Evolutionary conservation across 1,284 basidiomycete species (phyloP).

Genomic region (Lignosus rhinocerotis): DNA sequence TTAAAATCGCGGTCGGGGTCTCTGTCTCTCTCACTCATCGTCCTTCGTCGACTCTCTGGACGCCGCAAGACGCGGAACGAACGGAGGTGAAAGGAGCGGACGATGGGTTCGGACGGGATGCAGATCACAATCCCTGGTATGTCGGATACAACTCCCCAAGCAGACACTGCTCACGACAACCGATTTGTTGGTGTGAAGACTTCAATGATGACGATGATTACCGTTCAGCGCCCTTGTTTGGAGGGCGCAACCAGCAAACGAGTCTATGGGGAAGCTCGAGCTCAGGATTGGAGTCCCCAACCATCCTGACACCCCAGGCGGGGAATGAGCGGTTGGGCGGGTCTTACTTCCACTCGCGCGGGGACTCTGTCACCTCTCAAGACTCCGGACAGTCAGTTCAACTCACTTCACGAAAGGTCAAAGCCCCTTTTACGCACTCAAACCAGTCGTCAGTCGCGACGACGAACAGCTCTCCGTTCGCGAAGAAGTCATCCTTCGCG

Average conservation of each 20-base stretch:
- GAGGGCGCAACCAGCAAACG: slow-evolving; percentile 43
- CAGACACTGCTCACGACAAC: background rate
- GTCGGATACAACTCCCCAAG: slow-evolving; percentile 19
- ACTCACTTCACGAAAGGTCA: slow-evolving; percentile 39
- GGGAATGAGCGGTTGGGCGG: slow-evolving; percentile 50
- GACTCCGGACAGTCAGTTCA: slow-evolving; percentile 64
- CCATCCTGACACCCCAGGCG: slow-evolving; percentile 50
- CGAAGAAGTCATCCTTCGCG: slow-evolving; percentile 84
- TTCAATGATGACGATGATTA: slow-evolving; percentile 78
- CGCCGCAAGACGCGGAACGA: background rate
- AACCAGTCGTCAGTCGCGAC: slow-evolving; percentile 69
- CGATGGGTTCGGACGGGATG: slow-evolving; percentile 55
- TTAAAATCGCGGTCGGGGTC: background rate
- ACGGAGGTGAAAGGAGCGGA: slow-evolving; percentile 7
- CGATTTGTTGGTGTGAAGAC: slow-evolving; percentile 40
- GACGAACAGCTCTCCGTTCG: slow-evolving; percentile 51
- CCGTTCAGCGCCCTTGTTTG: slow-evolving; percentile 63
- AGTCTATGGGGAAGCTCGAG: slow-evolving; percentile 40
- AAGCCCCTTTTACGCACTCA: slow-evolving; percentile 62
- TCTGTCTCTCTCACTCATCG: background rate
- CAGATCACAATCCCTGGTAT: slow-evolving; percentile 83
- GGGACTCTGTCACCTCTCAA: slow-evolving; percentile 70
- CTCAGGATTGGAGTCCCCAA: slow-evolving; percentile 68
- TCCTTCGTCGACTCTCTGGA: background rate
- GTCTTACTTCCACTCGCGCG: slow-evolving; percentile 71